phyloP scores from a whole-genome alignment of 2,329 filamentous ascomycete genomes.

The Cyphellophora europaea region DNA sequence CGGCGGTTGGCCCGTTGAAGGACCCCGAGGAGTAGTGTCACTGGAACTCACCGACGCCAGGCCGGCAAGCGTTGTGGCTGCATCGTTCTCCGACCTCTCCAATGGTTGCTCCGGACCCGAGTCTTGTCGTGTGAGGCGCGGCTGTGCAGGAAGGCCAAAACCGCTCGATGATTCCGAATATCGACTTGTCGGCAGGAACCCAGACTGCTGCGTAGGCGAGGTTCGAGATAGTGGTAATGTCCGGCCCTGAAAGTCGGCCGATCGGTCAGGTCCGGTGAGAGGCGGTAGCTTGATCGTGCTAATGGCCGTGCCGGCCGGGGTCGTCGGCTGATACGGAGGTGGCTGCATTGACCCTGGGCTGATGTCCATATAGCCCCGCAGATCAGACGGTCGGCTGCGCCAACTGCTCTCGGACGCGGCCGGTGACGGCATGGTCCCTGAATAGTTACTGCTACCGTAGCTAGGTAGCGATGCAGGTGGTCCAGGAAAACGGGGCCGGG shows the following conservation, averaged over 20 bases:
- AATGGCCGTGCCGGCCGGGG: slow-evolving; percentile 1
- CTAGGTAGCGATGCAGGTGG: slow-evolving; percentile 2
- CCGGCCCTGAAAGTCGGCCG: slow-evolving; percentile 9
- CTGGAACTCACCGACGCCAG: slow-evolving; percentile 14
- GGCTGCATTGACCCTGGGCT: slow-evolving; percentile 5
- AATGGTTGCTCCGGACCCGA: slow-evolving; percentile 2
- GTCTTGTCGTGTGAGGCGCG: background rate
- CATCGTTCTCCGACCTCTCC: slow-evolving; percentile 16
- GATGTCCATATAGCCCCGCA: slow-evolving; percentile 8
- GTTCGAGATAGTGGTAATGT: slow-evolving; percentile 11
- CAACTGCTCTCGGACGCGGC: slow-evolving; percentile 9
- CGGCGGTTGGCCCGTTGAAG: too few relatives aligned
- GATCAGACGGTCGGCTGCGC: slow-evolving; percentile 9
- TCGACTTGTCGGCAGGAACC: too few relatives aligned
- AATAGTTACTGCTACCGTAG: background rate
- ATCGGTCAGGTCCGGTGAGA: slow-evolving; percentile 7
- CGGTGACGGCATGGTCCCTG: slow-evolving; percentile 7
- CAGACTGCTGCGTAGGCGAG: slow-evolving; percentile 3
- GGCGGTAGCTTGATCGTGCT: slow-evolving; percentile 7
- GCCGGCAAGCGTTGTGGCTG: slow-evolving; percentile 15
- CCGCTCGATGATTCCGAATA: too few relatives aligned
- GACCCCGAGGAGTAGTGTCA: too few relatives aligned
- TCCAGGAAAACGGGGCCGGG: background rate
- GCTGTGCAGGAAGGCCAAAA: too few relatives aligned
- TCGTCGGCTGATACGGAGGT: slow-evolving; percentile 4